phyloP scores from a whole-genome alignment of 2,329 filamentous ascomycete genomes.

The Pseudopyricularia javanii region DNA sequence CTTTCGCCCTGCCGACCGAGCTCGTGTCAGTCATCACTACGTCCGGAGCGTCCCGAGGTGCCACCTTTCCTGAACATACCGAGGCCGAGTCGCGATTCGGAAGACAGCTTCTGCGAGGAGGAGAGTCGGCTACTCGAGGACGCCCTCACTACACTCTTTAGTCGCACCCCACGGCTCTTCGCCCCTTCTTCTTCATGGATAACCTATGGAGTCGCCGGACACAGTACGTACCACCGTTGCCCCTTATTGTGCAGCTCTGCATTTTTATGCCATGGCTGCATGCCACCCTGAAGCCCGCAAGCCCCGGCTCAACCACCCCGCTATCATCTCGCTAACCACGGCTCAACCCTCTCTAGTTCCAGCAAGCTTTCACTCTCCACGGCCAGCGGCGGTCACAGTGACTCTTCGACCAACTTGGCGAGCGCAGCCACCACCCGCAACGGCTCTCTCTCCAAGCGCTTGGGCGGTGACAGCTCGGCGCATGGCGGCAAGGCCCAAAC shows the following conservation, averaged over 20 bases:
- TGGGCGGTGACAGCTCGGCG: constrained; percentile 60
- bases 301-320: background rate
- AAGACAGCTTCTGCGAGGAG: background rate
- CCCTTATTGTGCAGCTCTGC: background rate
- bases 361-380: constrained; percentile 88
- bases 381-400: constrained; percentile 33
- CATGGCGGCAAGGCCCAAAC: constrained; percentile 54
- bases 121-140: constrained; percentile 1
- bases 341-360: constrained; percentile 36
- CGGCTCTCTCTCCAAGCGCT: constrained; percentile 57
- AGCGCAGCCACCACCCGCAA: constrained; percentile 48
- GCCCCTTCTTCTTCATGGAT: constrained; percentile 36
- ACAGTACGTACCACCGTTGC: constrained; percentile 45
- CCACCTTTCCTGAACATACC: background rate
- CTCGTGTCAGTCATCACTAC: background rate
- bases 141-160: background rate
- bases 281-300: background rate
- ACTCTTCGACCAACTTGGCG: constrained; percentile 39
- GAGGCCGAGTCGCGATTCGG: background rate
- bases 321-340: background rate
- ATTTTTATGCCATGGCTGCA: background rate
- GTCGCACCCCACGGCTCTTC: constrained; percentile 3
- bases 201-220: constrained; percentile 70
- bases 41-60: constrained; percentile 1
- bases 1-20: background rate